phyloP scores from a whole-genome alignment of 768 basidiomycete species.

The Lactifluus pinguis region DNA sequence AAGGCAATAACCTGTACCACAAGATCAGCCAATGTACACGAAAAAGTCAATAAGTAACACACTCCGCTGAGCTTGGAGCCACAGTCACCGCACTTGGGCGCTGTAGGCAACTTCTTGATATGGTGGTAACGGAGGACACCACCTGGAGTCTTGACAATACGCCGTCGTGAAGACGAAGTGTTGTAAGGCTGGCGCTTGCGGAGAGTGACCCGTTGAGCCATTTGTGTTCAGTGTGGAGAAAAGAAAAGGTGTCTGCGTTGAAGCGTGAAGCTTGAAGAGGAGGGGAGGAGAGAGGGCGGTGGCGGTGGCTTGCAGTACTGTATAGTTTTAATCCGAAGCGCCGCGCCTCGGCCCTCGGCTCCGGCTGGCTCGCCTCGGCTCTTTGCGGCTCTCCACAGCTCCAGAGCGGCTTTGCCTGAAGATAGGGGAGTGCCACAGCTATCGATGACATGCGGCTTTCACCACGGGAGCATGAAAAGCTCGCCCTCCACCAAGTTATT shows the following conservation, averaged over 20 bases:
- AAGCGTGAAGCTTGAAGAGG: no score
- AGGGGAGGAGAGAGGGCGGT: no score
- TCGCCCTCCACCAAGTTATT: conserved; percentile 57
- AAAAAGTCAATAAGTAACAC: conserved; percentile 28
- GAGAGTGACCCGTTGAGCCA: conserved; percentile 99
- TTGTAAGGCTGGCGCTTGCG: conserved; percentile 98
- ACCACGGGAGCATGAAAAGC: conserved; percentile 68
- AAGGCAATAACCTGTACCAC: conserved; percentile 75
- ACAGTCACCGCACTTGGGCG: conserved; percentile 98
- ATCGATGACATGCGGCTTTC: conserved; percentile 50
- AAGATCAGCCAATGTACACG: neutral
- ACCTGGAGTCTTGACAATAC: conserved; percentile 96
- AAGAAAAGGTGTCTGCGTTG: no score
- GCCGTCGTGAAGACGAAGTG: conserved; percentile 92
- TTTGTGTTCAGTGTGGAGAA: conserved; percentile 27
- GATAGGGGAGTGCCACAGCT: no score
- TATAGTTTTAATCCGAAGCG: no score
- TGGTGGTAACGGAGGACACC: conserved; percentile 98
- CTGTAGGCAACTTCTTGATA: conserved; percentile 85
- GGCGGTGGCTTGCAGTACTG: no score
- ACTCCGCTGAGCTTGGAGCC: conserved; percentile 91
- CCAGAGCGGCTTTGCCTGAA: no score
- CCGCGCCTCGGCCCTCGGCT: no score
- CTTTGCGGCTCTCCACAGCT: no score
- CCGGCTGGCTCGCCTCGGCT: no score